Conservation (phyloP, 2,329 filamentous ascomycete genomes). For the Clonostachys chloroleuca region DNA sequence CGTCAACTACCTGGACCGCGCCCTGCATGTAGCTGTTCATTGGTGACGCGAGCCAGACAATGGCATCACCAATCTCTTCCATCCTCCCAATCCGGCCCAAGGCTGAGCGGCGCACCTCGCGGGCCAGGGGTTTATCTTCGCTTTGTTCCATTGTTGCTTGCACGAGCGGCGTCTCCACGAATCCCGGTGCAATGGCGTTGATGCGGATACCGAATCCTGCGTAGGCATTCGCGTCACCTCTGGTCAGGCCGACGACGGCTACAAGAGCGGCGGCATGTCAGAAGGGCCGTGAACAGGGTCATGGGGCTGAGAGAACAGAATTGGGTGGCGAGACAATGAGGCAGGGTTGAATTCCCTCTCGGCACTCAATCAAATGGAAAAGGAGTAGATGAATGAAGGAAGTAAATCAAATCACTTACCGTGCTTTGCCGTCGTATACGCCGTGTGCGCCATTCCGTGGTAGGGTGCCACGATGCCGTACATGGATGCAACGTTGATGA, state of each 20-base stretch:
- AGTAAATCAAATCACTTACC: conserved; percentile 14
- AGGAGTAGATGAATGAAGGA: too few relatives aligned
- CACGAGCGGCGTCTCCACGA: conserved; percentile 3
- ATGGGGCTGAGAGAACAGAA: too few relatives aligned
- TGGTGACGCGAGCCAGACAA: conserved; percentile 4
- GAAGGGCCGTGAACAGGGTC: background rate
- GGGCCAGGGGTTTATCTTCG: background rate
- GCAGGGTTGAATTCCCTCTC: too few relatives aligned
- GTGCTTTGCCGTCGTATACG: conserved; percentile 50
- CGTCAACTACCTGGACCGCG: conserved; percentile 1
- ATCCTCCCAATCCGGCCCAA: background rate
- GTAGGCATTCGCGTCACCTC: conserved; percentile 2
- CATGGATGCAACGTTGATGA: conserved; percentile 51
- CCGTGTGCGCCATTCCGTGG: conserved; percentile 28
- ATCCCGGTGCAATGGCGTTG: conserved; percentile 4
- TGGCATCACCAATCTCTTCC: conserved; percentile 4
- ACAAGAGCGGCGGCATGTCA: background rate
- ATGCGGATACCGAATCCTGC: conserved; percentile 2
- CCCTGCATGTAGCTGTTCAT: conserved; percentile 5
- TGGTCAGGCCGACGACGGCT: conserved; percentile 5
- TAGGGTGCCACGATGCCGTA: conserved; percentile 38
- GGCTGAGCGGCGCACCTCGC: background rate
- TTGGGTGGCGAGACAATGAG: too few relatives aligned
- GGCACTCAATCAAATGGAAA: too few relatives aligned
- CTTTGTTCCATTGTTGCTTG: background rate